Base-by-base conservation (phyloP, 805 yeast genomes). In the Ogataea allantospora region DNA sequence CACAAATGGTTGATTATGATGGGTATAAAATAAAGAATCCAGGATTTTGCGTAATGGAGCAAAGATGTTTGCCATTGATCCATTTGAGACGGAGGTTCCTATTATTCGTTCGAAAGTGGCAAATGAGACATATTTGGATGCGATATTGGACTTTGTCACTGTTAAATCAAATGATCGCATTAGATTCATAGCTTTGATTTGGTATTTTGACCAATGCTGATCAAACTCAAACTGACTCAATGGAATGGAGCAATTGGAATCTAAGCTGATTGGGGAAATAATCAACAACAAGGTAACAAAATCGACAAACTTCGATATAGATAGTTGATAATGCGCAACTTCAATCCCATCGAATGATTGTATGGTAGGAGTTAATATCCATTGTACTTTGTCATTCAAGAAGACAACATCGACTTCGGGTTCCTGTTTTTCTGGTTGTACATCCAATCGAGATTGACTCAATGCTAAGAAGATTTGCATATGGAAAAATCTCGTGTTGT, bases 241-340 rank as follows among this genome's bases (percentile, higher is more conserved):
- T 40, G 48, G 45, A 5, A 42, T 16, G 12, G 45, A 30, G 3
- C 28, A 13, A 24, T 54, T 55, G 7, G 35, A 31, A 1, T 46
- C 48, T 3, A 54, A 25, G 3, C 51, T 17, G 5, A 68, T 47
- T 7, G 75, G 65, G 1, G 68, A 58, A 2, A 77, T 50, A 0
- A 74, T 45, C 21, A 83, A 60, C 14, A 73, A 42, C 42, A 82
- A 71, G 0, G 81, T 64, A 8, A 82, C 35, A 2, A 83, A 31
- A 5, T 63, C 63, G 3, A 65, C 58, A 21, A 82, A 41, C 5
- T 66, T 67, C 0, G 50, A 35, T 0, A 75, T 77, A 0, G 69
- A 51, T 1, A 81, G 43, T 2, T 48, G 43, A 25, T 71, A 40
- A 2, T 58, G 47, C 0, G 63, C 58, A 0, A 70, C 33, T n/a